phyloP scores from a whole-genome alignment of 129 eudicot genomes.

The Calendula officinalis region DNA sequence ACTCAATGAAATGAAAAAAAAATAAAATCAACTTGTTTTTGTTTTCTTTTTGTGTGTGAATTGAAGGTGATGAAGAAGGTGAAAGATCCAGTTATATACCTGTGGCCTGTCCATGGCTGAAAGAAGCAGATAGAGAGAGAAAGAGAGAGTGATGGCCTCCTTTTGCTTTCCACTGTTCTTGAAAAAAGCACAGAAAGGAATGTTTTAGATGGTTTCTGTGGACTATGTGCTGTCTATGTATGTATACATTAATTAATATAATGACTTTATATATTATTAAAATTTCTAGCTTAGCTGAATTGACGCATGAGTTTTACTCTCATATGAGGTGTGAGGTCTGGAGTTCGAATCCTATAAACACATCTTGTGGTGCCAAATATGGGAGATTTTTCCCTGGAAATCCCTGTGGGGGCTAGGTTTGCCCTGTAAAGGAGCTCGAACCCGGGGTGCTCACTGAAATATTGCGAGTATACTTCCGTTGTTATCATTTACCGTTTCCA shows the following conservation, averaged over 20 bases:
- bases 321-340: no score
- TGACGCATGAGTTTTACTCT: no score
- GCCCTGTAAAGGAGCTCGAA: no score
- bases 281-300: no score
- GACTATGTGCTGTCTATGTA: constrained; percentile 37
- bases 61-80: constrained; percentile 22
- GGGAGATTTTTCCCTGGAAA: no score
- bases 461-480: no score
- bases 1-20: constrained; percentile 17
- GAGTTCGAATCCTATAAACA: no score
- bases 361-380: no score
- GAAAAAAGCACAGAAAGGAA: constrained; percentile 45
- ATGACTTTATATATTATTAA: background rate
- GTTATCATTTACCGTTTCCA: no score
- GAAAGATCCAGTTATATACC: constrained; percentile 40
- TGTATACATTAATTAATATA: constrained; percentile 3
- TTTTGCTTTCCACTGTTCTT: constrained; percentile 42
- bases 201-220: constrained; percentile 44
- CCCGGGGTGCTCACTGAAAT: no score
- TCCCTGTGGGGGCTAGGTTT: no score
- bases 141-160: constrained; percentile 21
- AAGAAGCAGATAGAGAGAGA: constrained; percentile 23
- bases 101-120: constrained; percentile 64
- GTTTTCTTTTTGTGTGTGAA: background rate
- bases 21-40: background rate